Percentiles rank a stretch among this genome's conserved stretches.
Conservation (phyloP, 306 rosid genomes). For the Prunus campanulata region DNA sequence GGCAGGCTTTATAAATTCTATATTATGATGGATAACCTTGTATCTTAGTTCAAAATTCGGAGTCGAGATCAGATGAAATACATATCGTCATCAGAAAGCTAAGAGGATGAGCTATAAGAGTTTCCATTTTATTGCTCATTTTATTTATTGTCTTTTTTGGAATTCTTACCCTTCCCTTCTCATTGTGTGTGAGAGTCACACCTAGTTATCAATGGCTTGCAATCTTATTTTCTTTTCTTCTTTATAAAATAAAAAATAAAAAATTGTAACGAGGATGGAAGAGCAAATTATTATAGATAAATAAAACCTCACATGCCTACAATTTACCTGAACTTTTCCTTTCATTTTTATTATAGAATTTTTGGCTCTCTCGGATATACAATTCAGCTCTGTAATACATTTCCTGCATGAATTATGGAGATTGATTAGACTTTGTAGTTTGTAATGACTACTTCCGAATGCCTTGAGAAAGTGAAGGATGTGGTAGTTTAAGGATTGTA, state of each 20-base stretch:
- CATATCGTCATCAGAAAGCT: background rate
- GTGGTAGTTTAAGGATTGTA: background rate
- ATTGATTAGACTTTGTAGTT: background rate
- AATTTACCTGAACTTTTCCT: background rate
- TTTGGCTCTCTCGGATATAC: background rate
- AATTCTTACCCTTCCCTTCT: background rate
- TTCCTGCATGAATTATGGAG: background rate
- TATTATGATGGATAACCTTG: background rate
- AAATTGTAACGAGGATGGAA: background rate
- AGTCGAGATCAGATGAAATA: background rate
- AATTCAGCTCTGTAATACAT: background rate
- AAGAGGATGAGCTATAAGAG: background rate
- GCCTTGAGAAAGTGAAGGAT: background rate
- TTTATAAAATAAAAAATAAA: too few species aligned
- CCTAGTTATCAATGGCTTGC: background rate
- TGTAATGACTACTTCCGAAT: background rate
- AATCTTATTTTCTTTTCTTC: background rate
- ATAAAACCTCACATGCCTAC: too few species aligned
- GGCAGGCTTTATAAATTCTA: conserved; percentile 32
- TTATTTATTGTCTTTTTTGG: background rate
- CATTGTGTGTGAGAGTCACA: background rate
- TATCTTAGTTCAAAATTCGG: background rate
- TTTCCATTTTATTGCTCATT: background rate
- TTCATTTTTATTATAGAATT: background rate
- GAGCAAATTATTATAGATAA: background rate